A percentile compares a stretch with the other conserved stretches of the same genome.
phyloP scores from a whole-genome alignment of 345 rosid genomes.

The Populus simonii region DNA sequence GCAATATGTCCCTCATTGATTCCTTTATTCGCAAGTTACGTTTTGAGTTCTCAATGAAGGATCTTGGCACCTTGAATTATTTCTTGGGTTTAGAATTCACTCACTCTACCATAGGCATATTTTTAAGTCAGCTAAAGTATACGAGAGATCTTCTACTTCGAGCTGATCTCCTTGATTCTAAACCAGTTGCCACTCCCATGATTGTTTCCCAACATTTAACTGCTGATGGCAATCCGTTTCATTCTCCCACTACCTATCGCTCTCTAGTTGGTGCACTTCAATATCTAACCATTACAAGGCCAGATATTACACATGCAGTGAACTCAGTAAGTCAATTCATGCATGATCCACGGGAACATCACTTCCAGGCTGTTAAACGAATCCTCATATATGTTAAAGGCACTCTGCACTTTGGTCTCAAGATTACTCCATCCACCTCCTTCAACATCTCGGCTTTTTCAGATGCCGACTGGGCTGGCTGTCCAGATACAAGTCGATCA shows the following conservation, averaged over 20 bases:
- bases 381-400: background rate
- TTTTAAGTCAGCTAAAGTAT: background rate
- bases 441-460: too few species aligned
- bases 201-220: too few species aligned
- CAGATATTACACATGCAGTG: background rate
- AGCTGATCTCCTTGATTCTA: background rate
- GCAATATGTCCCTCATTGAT: background rate
- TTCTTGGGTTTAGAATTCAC: background rate
- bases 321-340: background rate
- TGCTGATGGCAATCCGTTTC: background rate
- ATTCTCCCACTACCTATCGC: background rate
- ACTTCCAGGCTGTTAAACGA: background rate
- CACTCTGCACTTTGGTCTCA: background rate
- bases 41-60: background rate
- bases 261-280: background rate
- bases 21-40: background rate
- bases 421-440: background rate
- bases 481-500: too few species aligned
- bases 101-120: background rate
- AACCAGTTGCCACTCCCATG: background rate
- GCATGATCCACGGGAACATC: background rate
- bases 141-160: background rate
- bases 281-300: too few species aligned
- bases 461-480: too few species aligned
- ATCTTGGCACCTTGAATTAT: background rate